A percentile compares a stretch with the other conserved stretches of the same genome.
These are phyloP conservation scores for Pouteria glomerata DNA, from an alignment of 148 eudicot genomes.

Conservation along the genomic window DNA sequence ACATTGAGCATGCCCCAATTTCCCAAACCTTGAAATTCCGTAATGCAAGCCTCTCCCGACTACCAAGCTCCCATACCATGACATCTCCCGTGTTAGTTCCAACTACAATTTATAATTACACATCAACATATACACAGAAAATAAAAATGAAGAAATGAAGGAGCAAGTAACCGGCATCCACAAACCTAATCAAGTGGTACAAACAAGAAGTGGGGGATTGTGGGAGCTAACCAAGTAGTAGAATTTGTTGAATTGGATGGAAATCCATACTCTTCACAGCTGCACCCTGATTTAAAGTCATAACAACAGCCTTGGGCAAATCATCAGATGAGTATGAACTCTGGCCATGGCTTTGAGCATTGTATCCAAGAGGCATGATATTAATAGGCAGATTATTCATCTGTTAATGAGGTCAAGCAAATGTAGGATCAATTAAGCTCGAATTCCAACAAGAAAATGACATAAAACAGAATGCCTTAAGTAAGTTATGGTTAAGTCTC, in stretches of 20 bases:
- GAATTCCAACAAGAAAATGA: neutral
- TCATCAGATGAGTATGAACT: slow-evolving; percentile 73
- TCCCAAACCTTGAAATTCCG: slow-evolving; percentile 91
- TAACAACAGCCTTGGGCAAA: slow-evolving; percentile 67
- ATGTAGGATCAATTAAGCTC: slow-evolving; percentile 10
- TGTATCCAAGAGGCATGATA: slow-evolving; percentile 64
- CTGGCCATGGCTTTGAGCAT: slow-evolving; percentile 64
- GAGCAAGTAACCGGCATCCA: neutral
- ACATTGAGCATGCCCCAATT: slow-evolving; percentile 46
- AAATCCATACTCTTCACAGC: slow-evolving; percentile 89
- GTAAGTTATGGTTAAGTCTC: neutral
- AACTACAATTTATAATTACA: slow-evolving; percentile 37
- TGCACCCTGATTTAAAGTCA: slow-evolving; percentile 81
- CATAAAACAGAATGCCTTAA: neutral
- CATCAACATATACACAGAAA: slow-evolving; percentile 5
- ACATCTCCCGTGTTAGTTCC: slow-evolving; percentile 82
- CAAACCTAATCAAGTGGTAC: neutral
- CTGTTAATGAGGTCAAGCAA: slow-evolving; percentile 32
- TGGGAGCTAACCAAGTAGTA: slow-evolving; percentile 71
- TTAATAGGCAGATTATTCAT: slow-evolving; percentile 63
- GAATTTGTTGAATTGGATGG: slow-evolving; percentile 70
- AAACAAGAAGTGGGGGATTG: neutral
- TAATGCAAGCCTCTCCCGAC: slow-evolving; percentile 57
- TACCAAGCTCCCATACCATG: slow-evolving; percentile 82
- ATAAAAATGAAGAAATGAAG: neutral